Percentiles rank a stretch among this genome's conserved stretches.
These are phyloP conservation scores for Gastrolobium villosum DNA, from an alignment of 306 rosid genomes.

Conservation along the genomic window DNA sequence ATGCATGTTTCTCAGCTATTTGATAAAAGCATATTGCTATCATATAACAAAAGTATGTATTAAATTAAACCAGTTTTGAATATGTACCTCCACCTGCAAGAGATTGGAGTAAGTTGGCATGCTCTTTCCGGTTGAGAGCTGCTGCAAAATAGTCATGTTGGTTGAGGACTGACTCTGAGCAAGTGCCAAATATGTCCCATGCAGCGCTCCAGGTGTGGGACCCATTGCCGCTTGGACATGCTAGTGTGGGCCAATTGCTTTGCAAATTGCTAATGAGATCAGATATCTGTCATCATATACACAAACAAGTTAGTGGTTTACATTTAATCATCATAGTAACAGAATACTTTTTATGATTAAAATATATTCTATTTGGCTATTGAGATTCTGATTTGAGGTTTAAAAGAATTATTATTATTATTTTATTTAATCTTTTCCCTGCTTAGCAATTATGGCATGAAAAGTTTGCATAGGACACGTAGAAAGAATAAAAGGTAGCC, in stretches of 20 bases:
- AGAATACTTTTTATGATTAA: not conserved
- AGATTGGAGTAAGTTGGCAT: slow-evolving; percentile 61
- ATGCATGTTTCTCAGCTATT: slow-evolving; percentile 18
- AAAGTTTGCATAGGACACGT: slow-evolving; percentile 26
- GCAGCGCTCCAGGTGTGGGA: slow-evolving; percentile 68
- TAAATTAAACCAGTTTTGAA: not conserved
- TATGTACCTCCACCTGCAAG: slow-evolving; percentile 62
- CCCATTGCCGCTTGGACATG: slow-evolving; percentile 77
- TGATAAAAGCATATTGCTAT: not conserved
- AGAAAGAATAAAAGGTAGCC: not conserved
- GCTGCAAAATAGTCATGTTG: slow-evolving; percentile 76
- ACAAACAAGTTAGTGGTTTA: slow-evolving; percentile 3
- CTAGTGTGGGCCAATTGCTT: slow-evolving; percentile 72
- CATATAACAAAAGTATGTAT: not conserved
- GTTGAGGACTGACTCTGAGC: slow-evolving; percentile 70
- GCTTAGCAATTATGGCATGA: slow-evolving; percentile 9
- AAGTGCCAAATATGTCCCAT: slow-evolving; percentile 87
- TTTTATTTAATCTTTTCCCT: not conserved
- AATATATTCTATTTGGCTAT: not conserved
- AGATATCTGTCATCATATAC: slow-evolving; percentile 43
- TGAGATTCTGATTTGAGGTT: slow-evolving; percentile 1
- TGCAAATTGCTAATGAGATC: slow-evolving; percentile 48
- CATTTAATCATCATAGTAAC: slow-evolving; percentile 14
- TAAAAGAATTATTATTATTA: too few species aligned
- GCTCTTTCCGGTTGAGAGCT: slow-evolving; percentile 59